Percentiles rank a stretch among this genome's conserved stretches.
Evolutionary conservation across 345 rosid species (phyloP).

Genomic region (Sisymbrium altissimum): DNA sequence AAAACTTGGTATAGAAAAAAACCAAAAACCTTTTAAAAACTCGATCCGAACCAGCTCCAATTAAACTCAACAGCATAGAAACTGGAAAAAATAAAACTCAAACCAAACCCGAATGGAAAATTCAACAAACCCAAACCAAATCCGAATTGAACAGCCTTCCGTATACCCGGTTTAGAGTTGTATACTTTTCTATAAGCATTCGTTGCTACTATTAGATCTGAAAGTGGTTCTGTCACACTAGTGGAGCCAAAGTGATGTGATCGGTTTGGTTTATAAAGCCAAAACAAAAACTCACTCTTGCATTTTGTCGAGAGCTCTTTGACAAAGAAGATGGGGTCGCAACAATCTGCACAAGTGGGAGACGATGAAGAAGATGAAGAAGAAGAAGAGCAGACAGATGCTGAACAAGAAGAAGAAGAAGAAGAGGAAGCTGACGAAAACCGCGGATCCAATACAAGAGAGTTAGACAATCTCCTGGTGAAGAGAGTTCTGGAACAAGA

Average conservation of each 20-base stretch:
- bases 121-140: background rate
- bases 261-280: background rate
- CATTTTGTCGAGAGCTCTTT: background rate
- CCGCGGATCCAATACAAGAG: conserved; percentile 30
- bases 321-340: conserved; percentile 55
- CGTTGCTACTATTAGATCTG: conserved; percentile 14
- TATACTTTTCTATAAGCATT: background rate
- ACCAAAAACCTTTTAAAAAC: too few species aligned
- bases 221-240: background rate
- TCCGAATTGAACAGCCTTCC: background rate
- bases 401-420: too few species aligned
- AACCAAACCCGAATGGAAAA: background rate
- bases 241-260: conserved; percentile 16
- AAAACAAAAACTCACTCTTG: background rate
- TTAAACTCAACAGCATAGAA: too few species aligned
- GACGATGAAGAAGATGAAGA: conserved; percentile 58
- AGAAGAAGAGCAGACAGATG: too few species aligned
- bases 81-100: too few species aligned
- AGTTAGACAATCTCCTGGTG: conserved; percentile 43
- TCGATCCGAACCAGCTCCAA: too few species aligned
- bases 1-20: too few species aligned
- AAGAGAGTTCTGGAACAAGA: conserved; percentile 87
- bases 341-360: conserved; percentile 48
- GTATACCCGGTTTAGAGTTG: background rate
- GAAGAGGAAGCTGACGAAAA: conserved; percentile 37